Base-by-base conservation (phyloP, 1,284 basidiomycete genomes). In the Vanrija humicola region DNA sequence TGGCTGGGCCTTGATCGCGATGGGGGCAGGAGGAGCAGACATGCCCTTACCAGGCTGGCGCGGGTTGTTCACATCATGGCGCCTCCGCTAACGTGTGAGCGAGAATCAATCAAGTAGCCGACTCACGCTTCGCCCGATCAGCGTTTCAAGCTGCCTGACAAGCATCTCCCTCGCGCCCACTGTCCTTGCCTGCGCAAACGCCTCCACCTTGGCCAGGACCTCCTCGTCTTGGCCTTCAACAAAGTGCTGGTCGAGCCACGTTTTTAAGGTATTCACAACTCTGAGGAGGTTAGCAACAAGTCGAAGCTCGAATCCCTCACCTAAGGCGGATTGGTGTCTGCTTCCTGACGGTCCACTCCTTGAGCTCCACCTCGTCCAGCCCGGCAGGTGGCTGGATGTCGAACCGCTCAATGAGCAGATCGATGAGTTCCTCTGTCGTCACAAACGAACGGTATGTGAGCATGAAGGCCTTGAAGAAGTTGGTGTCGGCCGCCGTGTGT, bases 371-470 rank as follows among this genome's bases (percentile, higher is more conserved):
- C 15, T 56, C 0, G 81, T 76, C 81, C 18, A 98, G 73, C 10
- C 82, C 85, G 0, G 82, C 79, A 0, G 95, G 96, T 14, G 88
- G 82, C 45, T 83, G 78, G 43, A 96, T 87, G 65, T 82, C 83
- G 78, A 93, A 98, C 6, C 96, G 86, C 54, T 84, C 81, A 10
- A 90, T 83, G 25, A 99, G 83, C n/a, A 90, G 79, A 50, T 91
- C 86, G 56, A 98, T 87, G 21, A 98, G 78, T 56, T 92, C 87
- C 54, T 90, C 83, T 18, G 91, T 80, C 1, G 86, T 87, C 15
- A 90, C 92, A 75, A 98, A 98, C 0, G 92, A 95, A 64, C 94
- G 91, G 80, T 93, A 97, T 1, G 96, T 98, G 83, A 97, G 88
- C 59, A 98, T 76, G 82, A 98, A 99, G 1, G 93, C 88, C 72